Conservation (phyloP, 805 yeast genomes). For the Metschnikowia drakensbergensis region DNA sequence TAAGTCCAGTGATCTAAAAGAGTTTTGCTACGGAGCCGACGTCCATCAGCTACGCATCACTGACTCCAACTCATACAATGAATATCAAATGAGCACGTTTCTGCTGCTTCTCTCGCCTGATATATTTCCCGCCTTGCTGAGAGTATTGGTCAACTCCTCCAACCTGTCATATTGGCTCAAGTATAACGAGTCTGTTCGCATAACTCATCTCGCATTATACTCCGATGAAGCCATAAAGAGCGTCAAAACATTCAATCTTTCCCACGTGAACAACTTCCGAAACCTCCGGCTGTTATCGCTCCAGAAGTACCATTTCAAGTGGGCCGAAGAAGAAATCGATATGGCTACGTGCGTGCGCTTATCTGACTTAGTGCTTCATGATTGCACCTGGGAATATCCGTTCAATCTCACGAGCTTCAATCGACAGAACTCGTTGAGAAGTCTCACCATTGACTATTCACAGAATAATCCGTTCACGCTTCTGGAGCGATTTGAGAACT, state of each 20-base stretch:
- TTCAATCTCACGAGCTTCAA: constrained; percentile 41
- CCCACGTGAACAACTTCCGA: constrained; percentile 39
- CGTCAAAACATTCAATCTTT: constrained; percentile 37
- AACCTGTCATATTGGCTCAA: constrained; percentile 42
- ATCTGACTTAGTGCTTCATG: constrained; percentile 27
- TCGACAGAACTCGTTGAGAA: constrained; percentile 19
- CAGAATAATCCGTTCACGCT: constrained; percentile 31
- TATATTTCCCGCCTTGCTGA: constrained; percentile 22
- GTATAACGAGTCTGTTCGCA: constrained; percentile 23
- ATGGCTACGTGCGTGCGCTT: constrained; percentile 18
- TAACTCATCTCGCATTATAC: constrained; percentile 26
- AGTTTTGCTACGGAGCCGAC: background rate
- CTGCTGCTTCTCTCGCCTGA: constrained; percentile 19
- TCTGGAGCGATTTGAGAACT: constrained; percentile 36
- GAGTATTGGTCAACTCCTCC: constrained; percentile 28
- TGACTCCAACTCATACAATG: constrained; percentile 16
- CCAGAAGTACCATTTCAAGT: constrained; percentile 40
- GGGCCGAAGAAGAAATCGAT: constrained; percentile 27
- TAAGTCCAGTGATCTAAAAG: background rate
- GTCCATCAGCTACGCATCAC: constrained; percentile 9
- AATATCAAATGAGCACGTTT: constrained; percentile 29
- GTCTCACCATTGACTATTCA: constrained; percentile 24
- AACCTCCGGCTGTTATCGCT: constrained; percentile 33
- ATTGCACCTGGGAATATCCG: constrained; percentile 59
- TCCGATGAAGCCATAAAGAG: constrained; percentile 19